Base-by-base conservation (phyloP, 345 rosid genomes). In the Brassica juncea region DNA sequence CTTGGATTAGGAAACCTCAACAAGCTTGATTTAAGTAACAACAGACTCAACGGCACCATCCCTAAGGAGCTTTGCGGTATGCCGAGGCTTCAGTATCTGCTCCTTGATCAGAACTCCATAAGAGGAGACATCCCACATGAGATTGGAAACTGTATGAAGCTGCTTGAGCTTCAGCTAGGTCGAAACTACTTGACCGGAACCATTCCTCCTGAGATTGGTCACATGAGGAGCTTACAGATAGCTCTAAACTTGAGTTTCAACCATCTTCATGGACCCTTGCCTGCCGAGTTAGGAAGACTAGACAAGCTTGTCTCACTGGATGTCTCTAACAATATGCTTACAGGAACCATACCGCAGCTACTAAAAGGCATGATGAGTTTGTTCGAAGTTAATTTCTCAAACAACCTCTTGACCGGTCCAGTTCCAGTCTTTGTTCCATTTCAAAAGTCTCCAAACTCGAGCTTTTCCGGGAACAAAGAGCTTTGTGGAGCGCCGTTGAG, bases 401-500 rank as follows among this genome's bases (percentile, higher is more conserved):
- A 88, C 68, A 95, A 95, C 82, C 87, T 88, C 66, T 88, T 95
- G 66, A 77, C 76, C 2, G 99, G 99, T 23, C 84, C 87, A 0
- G 82, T 91, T 27, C 98, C 98, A 1, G 75, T 77, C 37, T 92
- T 88, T 66, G 94, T 76, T 55, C 99, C 97, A 1, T 94, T 94
- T 71, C 99, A 92, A 77, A 92, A 92, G 88, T 90, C 97, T 82
- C 85, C 93, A 21, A 84, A 78, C 72, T 88, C 94, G 32, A 94
- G 97, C 87, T 94, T 94, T 30, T 66, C 58, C 3, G 90, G 94
- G 14, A 94, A 94, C 67, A 92, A 86, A 82, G 96, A 93, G 76
- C 95, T 92, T 27, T 92, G 99, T 52, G 99, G 97, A 54, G 94
- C 89, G 72, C 99, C 98, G 11, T 75, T 94, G 83, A 85, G 85